A percentile compares a stretch with the other conserved stretches of the same genome.
Conservation (phyloP, 352 stramenopile species). For the Globisporangium cystogenes region DNA sequence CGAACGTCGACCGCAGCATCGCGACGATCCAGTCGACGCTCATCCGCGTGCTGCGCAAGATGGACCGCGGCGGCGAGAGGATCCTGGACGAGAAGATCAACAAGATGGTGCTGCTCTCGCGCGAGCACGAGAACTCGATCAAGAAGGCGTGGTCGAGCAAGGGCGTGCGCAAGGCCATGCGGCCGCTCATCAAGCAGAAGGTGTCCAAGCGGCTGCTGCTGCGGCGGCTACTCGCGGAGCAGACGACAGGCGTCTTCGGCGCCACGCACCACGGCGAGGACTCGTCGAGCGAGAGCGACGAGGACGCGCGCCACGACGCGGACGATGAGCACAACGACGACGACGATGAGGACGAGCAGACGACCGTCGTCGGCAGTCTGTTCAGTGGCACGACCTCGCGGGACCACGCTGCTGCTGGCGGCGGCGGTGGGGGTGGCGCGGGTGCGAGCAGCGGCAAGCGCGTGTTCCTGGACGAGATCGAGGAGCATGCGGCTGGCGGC, state of each 20-base stretch:
- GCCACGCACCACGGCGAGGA: slow-evolving; percentile 40
- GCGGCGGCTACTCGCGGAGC: slow-evolving; percentile 67
- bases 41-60: slow-evolving; percentile 74
- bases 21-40: slow-evolving; percentile 83
- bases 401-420: slow-evolving; percentile 39
- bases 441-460: slow-evolving; percentile 15
- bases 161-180: slow-evolving; percentile 82
- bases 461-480: slow-evolving; percentile 67
- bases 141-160: slow-evolving; percentile 88
- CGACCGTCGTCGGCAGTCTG: slow-evolving; percentile 72
- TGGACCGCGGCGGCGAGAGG: slow-evolving; percentile 66
- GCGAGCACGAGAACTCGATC: slow-evolving; percentile 83
- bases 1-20: slow-evolving; percentile 83
- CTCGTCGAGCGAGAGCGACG: slow-evolving; percentile 65
- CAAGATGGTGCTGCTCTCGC: slow-evolving; percentile 82
- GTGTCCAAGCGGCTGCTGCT: slow-evolving; percentile 77
- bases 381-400: slow-evolving; percentile 61
- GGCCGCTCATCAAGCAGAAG: slow-evolving; percentile 81
- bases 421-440: slow-evolving; percentile 8
- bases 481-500: slow-evolving; percentile 50
- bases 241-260: slow-evolving; percentile 36
- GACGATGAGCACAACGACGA: slow-evolving; percentile 34
- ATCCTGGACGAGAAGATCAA: slow-evolving; percentile 72
- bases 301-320: slow-evolving; percentile 42
- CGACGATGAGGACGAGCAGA: slow-evolving; percentile 64